phyloP scores from a whole-genome alignment of 345 rosid species.

The Reutealis trisperma region DNA sequence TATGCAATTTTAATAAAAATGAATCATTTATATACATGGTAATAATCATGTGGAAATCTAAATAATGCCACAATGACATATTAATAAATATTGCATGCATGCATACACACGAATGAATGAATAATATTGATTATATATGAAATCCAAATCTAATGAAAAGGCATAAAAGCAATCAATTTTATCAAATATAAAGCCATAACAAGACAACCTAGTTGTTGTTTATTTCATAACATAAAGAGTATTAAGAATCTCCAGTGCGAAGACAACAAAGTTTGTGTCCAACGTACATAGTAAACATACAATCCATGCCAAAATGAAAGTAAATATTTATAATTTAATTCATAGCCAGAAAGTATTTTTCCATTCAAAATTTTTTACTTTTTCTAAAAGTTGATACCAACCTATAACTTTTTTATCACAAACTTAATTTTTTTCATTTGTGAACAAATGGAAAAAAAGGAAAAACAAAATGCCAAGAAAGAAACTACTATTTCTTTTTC shows the following conservation, averaged over 20 bases:
- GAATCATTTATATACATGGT: neutral
- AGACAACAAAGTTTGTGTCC: no score
- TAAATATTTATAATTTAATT: no score
- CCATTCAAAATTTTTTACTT: no score
- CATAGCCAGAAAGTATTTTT: no score
- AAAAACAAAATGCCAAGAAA: neutral
- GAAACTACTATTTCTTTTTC: no score
- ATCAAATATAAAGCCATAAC: neutral
- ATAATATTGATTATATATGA: neutral
- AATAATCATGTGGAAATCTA: neutral
- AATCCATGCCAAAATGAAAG: no score
- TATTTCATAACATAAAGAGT: no score
- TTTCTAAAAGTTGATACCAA: slow-evolving; percentile 3
- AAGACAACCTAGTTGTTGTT: neutral
- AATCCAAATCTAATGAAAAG: slow-evolving; percentile 14
- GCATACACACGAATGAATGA: neutral
- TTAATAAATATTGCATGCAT: neutral
- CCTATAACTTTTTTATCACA: neutral
- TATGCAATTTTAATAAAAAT: neutral
- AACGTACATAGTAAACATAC: no score
- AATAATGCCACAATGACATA: neutral
- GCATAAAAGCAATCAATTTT: neutral
- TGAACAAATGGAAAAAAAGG: neutral
- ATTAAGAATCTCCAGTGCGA: no score
- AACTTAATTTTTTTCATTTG: neutral